Percentiles rank a stretch among this genome's conserved stretches.
These are phyloP conservation scores for Capsicum baccatum DNA, from an alignment of 257 asterid genomes.

Conservation along the genomic window DNA sequence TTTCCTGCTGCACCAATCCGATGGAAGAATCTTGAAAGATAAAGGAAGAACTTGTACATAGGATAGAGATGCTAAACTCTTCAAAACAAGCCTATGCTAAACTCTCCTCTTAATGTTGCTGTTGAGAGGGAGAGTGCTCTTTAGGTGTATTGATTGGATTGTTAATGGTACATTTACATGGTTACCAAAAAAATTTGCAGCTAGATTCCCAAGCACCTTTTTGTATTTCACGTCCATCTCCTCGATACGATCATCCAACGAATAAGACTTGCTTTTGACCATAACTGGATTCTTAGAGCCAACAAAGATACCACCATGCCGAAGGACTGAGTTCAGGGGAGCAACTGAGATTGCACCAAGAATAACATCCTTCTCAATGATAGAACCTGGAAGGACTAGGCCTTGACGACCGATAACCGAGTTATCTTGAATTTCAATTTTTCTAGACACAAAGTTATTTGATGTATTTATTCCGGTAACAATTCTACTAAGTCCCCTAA, in stretches of 20 bases:
- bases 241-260: slow-evolving; percentile 61
- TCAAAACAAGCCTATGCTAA: no score
- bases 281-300: slow-evolving; percentile 64
- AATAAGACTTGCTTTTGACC: slow-evolving; percentile 55
- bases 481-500: slow-evolving; percentile 68
- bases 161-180: no score
- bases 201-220: slow-evolving; percentile 66
- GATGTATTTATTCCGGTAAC: slow-evolving; percentile 50
- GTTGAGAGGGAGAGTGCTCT: no score
- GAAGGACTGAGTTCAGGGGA: slow-evolving; percentile 48
- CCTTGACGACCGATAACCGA: slow-evolving; percentile 68
- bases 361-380: slow-evolving; percentile 63
- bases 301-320: slow-evolving; percentile 56
- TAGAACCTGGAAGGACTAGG: slow-evolving; percentile 65
- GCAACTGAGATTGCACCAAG: slow-evolving; percentile 78
- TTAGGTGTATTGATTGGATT: no score
- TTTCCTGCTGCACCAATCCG: slow-evolving; percentile 62
- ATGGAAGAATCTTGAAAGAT: slow-evolving; percentile 53
- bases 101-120: no score
- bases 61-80: no score
- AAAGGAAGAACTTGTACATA: no score
- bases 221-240: slow-evolving; percentile 69
- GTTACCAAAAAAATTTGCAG: slow-evolving; percentile 37
- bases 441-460: slow-evolving; percentile 44
- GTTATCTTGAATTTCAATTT: slow-evolving; percentile 52